A percentile compares a stretch with the other conserved stretches of the same genome.
These are phyloP conservation scores for Metarhizium album DNA, from an alignment of 2,329 filamentous ascomycete species.

Conservation along the genomic window DNA sequence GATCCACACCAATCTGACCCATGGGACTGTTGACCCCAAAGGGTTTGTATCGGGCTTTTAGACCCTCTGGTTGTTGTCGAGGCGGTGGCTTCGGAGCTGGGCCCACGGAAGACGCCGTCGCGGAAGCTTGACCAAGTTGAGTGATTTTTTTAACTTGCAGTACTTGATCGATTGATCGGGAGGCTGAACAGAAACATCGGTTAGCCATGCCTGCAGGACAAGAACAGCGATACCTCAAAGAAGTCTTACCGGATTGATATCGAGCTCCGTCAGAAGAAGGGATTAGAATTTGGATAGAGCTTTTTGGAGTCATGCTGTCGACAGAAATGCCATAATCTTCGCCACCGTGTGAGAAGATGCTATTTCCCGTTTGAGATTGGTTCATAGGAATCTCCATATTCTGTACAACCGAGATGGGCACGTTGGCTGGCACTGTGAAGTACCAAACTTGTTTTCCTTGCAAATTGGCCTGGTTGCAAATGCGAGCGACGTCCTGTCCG, in stretches of 20 bases:
- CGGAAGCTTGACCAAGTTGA: constrained; percentile 33
- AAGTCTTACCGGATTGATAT: constrained; percentile 41
- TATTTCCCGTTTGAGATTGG: constrained; percentile 37
- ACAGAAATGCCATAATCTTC: constrained; percentile 51
- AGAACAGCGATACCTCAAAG: constrained; percentile 6
- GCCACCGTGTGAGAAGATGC: constrained; percentile 52
- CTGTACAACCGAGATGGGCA: constrained; percentile 58
- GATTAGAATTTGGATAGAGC: constrained; percentile 48
- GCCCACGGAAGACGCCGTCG: constrained; percentile 18
- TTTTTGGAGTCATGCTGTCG: constrained; percentile 38
- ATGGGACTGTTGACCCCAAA: constrained; percentile 39
- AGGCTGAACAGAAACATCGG: constrained; percentile 11
- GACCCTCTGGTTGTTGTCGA: constrained; percentile 54
- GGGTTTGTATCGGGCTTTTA: constrained; percentile 57
- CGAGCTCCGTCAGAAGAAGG: constrained; percentile 43
- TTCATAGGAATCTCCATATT: constrained; percentile 51
- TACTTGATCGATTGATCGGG: constrained; percentile 42
- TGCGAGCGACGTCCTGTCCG: constrained; percentile 36
- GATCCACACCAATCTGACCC: constrained; percentile 30
- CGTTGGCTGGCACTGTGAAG: constrained; percentile 59
- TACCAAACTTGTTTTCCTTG: constrained; percentile 72
- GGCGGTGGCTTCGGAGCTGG: constrained; percentile 39
- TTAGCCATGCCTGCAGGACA: constrained; percentile 1
- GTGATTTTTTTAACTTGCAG: constrained; percentile 56
- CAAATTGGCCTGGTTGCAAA: constrained; percentile 48